Base-by-base conservation (phyloP, 495 filamentous ascomycete species). In the Venustampulla echinocandica region DNA sequence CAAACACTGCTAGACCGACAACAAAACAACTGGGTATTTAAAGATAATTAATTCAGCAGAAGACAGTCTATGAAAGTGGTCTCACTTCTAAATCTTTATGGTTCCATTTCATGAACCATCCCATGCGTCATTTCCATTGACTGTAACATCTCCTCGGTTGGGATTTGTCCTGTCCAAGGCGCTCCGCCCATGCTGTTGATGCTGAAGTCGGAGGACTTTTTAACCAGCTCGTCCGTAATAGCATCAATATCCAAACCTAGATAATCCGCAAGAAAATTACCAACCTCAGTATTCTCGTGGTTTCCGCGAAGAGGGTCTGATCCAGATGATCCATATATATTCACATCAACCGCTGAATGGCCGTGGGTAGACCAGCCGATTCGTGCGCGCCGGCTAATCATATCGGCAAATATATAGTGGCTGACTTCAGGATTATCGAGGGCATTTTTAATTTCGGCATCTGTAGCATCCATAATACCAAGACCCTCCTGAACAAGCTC, bases 271-370 rank as follows among this genome's bases (percentile, higher is more conserved):
- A 98, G 65, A 62, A 94, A 97, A 23, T 70, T 63, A 11, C 92
- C 92, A 3, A 98, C 71, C 10, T 97, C 86, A 3, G 85, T 98
- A 60, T 98, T 98, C 69, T 98, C 92, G 48, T 90, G 80, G 61
- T 96, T 96, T 3, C 92, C 92, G 1, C 73, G 57, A 14, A 97
- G 63, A 20, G 54, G 55, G 1, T 73, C 69, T 0, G 72, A 58
- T 3, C 74, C 75, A 15, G 63, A 62, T 0, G 81, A 84, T 47
- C 82, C 79, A 61, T 94, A 96, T 53, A 94, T 84, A 61, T 96
- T 94, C 41, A 96, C 89, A 61, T 96, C 89, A 10, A 87, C 87
- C 32, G 75, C 85, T 32, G 82, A 87, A 66, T 96, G 89, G 14
- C 89, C 89, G 58, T 93, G 88, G 0, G 87, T 94, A 23, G 71